Conservation (phyloP, 495 filamentous ascomycete genomes). For the Penicillium ochrochloron region DNA sequence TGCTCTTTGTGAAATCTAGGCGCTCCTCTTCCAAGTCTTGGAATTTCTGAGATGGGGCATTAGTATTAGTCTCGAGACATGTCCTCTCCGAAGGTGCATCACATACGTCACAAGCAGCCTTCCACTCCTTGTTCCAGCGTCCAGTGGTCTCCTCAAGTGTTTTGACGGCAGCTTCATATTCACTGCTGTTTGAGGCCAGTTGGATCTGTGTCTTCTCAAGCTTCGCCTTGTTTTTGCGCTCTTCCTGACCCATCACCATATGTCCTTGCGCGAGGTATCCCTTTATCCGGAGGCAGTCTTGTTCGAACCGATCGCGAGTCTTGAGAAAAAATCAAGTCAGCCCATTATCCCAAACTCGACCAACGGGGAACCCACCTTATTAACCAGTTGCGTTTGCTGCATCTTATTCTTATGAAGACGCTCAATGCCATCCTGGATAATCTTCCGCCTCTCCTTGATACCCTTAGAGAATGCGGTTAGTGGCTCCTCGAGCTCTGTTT, state of each 20-base stretch:
- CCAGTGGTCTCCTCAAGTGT: conserved; percentile 93
- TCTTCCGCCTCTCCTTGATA: conserved; percentile 94
- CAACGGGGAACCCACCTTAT: conserved; percentile 68
- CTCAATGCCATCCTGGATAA: conserved; percentile 90
- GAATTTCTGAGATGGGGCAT: conserved; percentile 69
- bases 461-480: conserved; percentile 88
- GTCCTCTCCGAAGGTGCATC: neutral
- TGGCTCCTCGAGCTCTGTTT: conserved; percentile 94
- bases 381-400: conserved; percentile 86
- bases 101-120: conserved; percentile 84
- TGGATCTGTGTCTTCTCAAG: conserved; percentile 98
- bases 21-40: conserved; percentile 99
- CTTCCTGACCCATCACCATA: conserved; percentile 99
- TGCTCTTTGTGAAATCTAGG: conserved; percentile 95
- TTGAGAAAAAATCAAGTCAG: conserved; percentile 42
- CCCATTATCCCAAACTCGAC: neutral
- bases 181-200: conserved; percentile 82
- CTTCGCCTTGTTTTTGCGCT: conserved; percentile 98
- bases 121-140: conserved; percentile 98
- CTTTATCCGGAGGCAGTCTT: conserved; percentile 97
- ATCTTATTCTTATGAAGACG: conserved; percentile 91
- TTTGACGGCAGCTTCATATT: conserved; percentile 93
- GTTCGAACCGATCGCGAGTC: conserved; percentile 92
- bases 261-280: conserved; percentile 98
- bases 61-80: neutral